A percentile compares a stretch with the other conserved stretches of the same genome.
These are phyloP conservation scores for Dimocarpus longan DNA, from an alignment of 345 rosid genomes.

Conservation along the genomic window DNA sequence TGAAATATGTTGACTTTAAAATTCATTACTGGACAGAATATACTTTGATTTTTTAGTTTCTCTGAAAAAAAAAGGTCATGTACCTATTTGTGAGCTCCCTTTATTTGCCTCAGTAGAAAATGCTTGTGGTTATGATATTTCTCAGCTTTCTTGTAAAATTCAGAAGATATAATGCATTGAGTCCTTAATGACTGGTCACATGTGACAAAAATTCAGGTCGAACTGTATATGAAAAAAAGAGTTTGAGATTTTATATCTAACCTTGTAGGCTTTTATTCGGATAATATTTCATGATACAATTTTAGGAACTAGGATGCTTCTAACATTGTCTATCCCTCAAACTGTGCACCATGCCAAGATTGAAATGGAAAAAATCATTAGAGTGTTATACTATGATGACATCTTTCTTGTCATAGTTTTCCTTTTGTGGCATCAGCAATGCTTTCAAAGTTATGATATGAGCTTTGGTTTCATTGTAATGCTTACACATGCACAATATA, in stretches of 20 bases:
- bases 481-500: not conserved
- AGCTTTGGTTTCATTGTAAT: not conserved
- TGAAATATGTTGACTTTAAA: not conserved
- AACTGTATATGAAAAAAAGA: not conserved
- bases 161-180: not conserved
- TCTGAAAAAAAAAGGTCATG: conserved; percentile 3
- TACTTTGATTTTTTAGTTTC: not conserved
- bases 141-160: conserved; percentile 1
- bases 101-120: not conserved
- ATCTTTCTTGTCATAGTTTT: not conserved
- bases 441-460: not conserved
- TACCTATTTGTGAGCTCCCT: not conserved
- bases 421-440: not conserved
- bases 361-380: not conserved
- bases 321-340: not conserved
- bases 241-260: not conserved
- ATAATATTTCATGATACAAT: not conserved
- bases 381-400: not conserved
- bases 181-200: not conserved
- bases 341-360: not conserved
- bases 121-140: not conserved
- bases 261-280: not conserved
- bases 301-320: not conserved
- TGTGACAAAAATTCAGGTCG: not conserved
- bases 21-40: not conserved